These are phyloP conservation scores for Komagataella mondaviorum DNA, from an alignment of 805 yeast species.

Conservation along the genomic window DNA sequence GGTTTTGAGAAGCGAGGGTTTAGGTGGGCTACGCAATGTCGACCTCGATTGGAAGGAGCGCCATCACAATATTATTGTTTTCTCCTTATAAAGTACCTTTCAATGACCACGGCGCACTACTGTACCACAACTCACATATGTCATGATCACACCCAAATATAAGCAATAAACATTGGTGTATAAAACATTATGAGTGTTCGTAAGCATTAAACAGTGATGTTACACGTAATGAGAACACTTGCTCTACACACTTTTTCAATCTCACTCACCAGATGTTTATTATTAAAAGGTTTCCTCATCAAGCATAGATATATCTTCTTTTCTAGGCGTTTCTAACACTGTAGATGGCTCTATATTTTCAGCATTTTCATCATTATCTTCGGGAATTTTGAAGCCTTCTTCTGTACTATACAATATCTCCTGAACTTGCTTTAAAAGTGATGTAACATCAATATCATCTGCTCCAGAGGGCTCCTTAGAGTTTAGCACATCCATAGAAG, in stretches of 20 bases:
- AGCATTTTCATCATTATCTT: conserved; percentile 13
- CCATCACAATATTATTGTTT: not conserved
- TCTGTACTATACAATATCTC: conserved; percentile 68
- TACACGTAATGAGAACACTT: not conserved
- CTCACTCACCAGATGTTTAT: not conserved
- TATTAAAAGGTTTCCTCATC: conserved; percentile 7
- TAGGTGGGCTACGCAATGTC: not conserved
- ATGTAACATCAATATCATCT: conserved; percentile 16
- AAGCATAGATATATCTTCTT: conserved; percentile 4
- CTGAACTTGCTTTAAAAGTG: conserved; percentile 49
- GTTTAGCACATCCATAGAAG: conserved; percentile 30
- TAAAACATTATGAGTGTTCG: not conserved
- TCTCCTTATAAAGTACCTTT: too few species aligned
- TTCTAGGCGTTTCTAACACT: not conserved
- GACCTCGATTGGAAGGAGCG: not conserved
- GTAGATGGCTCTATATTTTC: conserved; percentile 5
- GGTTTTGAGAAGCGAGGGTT: not conserved
- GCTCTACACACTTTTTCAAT: not conserved
- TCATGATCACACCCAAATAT: not conserved
- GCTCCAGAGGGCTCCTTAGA: conserved; percentile 23
- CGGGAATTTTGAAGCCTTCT: conserved; percentile 69
- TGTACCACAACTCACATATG: not conserved
- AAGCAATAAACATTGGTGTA: too few species aligned
- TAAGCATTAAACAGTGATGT: not conserved
- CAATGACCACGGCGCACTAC: not conserved